Percentiles rank a stretch among this genome's conserved stretches.
Conservation (phyloP, 73 alveolate genomes). For the Uronychia binucleata region DNA sequence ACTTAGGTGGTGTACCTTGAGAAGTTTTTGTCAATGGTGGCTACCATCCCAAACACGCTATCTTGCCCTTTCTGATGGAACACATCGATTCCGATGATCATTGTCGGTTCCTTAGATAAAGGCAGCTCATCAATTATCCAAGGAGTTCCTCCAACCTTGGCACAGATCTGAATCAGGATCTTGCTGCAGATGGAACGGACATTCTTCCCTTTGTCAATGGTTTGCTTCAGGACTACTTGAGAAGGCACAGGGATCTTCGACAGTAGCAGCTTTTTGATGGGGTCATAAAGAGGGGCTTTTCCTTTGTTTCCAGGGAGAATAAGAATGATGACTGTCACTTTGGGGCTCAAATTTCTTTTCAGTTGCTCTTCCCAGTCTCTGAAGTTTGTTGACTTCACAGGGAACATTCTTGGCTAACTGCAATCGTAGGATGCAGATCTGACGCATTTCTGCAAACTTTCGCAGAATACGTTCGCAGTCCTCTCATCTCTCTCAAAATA, state of each 20-base stretch:
- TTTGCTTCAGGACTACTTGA: slow-evolving; percentile 70
- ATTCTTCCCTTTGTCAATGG: slow-evolving; percentile 59
- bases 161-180: slow-evolving; percentile 74
- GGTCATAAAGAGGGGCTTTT: slow-evolving; percentile 76
- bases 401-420: slow-evolving; percentile 60
- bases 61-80: slow-evolving; percentile 22
- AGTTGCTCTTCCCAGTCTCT: slow-evolving; percentile 66
- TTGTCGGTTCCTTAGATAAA: slow-evolving; percentile 65
- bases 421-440: slow-evolving; percentile 45
- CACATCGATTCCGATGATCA: slow-evolving; percentile 75
- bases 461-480: slow-evolving; percentile 61
- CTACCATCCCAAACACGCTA: slow-evolving; percentile 33
- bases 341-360: slow-evolving; percentile 44
- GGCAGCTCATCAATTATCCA: slow-evolving; percentile 80
- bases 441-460: slow-evolving; percentile 62
- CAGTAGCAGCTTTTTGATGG: slow-evolving; percentile 62
- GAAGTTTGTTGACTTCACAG: slow-evolving; percentile 39
- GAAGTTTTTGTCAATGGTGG: slow-evolving; percentile 35
- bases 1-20: slow-evolving; percentile 52
- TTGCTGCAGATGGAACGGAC: slow-evolving; percentile 71
- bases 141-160: slow-evolving; percentile 82
- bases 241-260: slow-evolving; percentile 69
- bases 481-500: slow-evolving; percentile 70
- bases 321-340: slow-evolving; percentile 37
- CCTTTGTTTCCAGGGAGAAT: slow-evolving; percentile 80